Base-by-base conservation (phyloP, 2,329 filamentous ascomycete species). In the Ampelomyces quisqualis region DNA sequence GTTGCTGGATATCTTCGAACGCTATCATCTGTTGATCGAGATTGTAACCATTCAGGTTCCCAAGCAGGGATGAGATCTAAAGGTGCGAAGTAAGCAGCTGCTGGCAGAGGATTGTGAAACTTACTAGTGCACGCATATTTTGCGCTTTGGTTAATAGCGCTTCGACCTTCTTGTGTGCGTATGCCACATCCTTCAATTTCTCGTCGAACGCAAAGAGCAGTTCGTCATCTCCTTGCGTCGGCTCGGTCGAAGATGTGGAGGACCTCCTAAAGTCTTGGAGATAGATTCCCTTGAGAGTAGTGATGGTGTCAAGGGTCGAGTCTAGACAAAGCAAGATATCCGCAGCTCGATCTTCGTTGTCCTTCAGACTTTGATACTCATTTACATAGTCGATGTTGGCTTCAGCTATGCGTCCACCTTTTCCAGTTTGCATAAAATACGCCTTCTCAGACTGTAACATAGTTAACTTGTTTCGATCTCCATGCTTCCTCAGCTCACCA, bases 281-380 rank as follows among this genome's bases (percentile, higher is more conserved):
- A n/a, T n/a, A n/a, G n/a, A n/a, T n/a, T n/a, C n/a, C n/a, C n/a
- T n/a, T n/a, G n/a, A 57, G 40, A 10, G 44, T 49, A 7, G 40
- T 28, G 3, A 60, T 27, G 0, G 51, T 58, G 21, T 57, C 57
- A 2, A 43, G 23, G 3, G 53, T 57, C 0, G 53, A 57, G 5
- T 58, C 53, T 1, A 60, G 45, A 24, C 53, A 58, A 1, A 58
- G 29, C 2, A 55, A 36, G 2, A 52, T 30, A 24, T 60, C 55
- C 11, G 51, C 40, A 2, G 47, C 39, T 5, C 45, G 21, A 17
- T 60, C 53, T 33, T 57, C 53, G 18, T 58, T 49, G n/a, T 45
- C 37, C 20, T 55, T 60, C 7, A 55, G 8, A 18, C 49, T 21
- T 30, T 54, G 49, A 17, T 54, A 48, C 22, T 58, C 55, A n/a